Conservation (phyloP, 2,329 filamentous ascomycete genomes). For the Scedosporium boydii region DNA sequence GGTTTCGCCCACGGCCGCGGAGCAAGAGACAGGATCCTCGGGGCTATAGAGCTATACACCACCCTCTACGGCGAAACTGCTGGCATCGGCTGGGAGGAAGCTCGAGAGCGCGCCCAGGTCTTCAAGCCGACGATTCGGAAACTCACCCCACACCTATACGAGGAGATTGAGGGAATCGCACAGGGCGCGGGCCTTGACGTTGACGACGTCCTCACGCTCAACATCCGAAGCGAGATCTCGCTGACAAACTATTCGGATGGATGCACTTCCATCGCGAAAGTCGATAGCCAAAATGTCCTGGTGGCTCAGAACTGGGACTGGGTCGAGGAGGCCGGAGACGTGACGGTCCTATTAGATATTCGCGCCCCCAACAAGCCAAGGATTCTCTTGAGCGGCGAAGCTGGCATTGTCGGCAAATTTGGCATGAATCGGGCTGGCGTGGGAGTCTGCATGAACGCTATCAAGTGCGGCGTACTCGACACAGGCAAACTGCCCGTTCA, state of each 20-base stretch:
- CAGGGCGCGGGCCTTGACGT: slow-evolving; percentile 34
- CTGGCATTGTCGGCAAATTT: slow-evolving; percentile 56
- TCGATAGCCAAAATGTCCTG: slow-evolving; percentile 15
- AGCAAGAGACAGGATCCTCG: slow-evolving; percentile 19
- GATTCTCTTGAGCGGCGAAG: slow-evolving; percentile 48
- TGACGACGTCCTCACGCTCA: slow-evolving; percentile 46
- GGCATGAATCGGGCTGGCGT: slow-evolving; percentile 51
- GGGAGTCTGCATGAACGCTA: slow-evolving; percentile 52
- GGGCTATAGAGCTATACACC: slow-evolving; percentile 25
- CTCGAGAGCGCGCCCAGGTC: neutral
- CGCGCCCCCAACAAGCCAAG: slow-evolving; percentile 39
- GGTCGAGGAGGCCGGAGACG: slow-evolving; percentile 32
- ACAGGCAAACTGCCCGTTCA: slow-evolving; percentile 46
- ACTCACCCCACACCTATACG: slow-evolving; percentile 1
- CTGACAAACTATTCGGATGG: slow-evolving; percentile 31
- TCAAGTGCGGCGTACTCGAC: slow-evolving; percentile 46
- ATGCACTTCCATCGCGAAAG: slow-evolving; percentile 36
- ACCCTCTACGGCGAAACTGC: slow-evolving; percentile 22
- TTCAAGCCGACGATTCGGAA: neutral
- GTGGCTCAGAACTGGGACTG: slow-evolving; percentile 55
- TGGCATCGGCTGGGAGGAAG: slow-evolving; percentile 19
- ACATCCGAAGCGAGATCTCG: slow-evolving; percentile 46
- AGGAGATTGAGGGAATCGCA: slow-evolving; percentile 43
- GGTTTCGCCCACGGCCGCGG: slow-evolving; percentile 22
- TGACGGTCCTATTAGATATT: too few relatives aligned